Conservation (phyloP, 2,329 filamentous ascomycete genomes). For the Colletotrichum aenigma region DNA sequence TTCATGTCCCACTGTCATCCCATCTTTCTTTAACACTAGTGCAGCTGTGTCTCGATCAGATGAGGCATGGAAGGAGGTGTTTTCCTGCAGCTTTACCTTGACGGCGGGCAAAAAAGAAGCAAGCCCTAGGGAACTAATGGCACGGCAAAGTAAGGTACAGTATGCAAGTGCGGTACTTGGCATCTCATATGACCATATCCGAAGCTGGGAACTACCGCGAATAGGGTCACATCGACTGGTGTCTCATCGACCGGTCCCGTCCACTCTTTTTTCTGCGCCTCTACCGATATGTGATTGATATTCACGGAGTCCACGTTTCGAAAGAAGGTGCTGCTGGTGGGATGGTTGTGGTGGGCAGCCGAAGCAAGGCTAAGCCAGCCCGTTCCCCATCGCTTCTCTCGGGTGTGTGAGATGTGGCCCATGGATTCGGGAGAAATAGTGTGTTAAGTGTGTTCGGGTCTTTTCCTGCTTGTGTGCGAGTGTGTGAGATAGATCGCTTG, state of each 20-base stretch:
- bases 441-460: neutral
- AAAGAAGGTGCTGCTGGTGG: neutral
- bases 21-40: neutral
- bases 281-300: constrained; percentile 1
- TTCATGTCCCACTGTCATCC: neutral
- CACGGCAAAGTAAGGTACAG: neutral
- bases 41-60: neutral
- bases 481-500: neutral
- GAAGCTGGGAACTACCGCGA: neutral
- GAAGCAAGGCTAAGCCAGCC: neutral
- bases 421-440: neutral
- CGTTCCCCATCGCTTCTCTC: neutral
- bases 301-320: constrained; percentile 3
- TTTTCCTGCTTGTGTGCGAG: neutral
- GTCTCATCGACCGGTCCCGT: neutral
- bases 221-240: constrained; percentile 1
- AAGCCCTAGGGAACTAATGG: neutral
- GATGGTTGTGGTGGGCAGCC: neutral
- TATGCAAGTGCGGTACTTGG: neutral
- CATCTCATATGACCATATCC: neutral
- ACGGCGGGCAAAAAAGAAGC: neutral
- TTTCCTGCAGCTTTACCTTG: neutral
- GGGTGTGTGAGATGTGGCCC: neutral
- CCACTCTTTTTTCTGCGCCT: neutral
- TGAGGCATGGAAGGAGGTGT: neutral